phyloP scores from a whole-genome alignment of 2,329 filamentous ascomycete genomes.

The Chaetomium olivaceum region DNA sequence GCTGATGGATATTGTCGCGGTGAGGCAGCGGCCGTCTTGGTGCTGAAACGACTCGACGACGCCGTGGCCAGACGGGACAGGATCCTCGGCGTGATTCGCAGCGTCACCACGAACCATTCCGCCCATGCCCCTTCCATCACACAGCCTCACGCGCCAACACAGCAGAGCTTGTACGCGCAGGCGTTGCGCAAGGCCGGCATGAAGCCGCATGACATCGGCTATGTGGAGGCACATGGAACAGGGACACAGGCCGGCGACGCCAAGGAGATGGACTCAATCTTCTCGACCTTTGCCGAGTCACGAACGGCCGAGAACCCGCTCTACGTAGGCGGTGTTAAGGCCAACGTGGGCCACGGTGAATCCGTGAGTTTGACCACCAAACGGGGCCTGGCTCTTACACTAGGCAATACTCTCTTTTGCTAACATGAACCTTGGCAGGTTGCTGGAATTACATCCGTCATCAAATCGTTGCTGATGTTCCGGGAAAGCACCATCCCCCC shows the following conservation, averaged over 20 bases:
- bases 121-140: slow-evolving; percentile 64
- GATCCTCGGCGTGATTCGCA: slow-evolving; percentile 60
- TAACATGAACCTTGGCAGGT: no score
- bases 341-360: no score
- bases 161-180: slow-evolving; percentile 36
- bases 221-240: slow-evolving; percentile 68
- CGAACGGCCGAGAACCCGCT: no score
- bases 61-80: slow-evolving; percentile 39
- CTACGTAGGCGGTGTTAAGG: no score
- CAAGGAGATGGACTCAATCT: not conserved
- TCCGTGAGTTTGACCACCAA: no score
- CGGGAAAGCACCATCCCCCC: slow-evolving; percentile 23
- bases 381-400: no score
- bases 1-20: slow-evolving; percentile 53
- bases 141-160: slow-evolving; percentile 58
- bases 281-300: no score
- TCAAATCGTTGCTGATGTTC: slow-evolving; percentile 32
- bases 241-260: slow-evolving; percentile 49
- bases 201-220: slow-evolving; percentile 59
- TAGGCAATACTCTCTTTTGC: no score
- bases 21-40: slow-evolving; percentile 46
- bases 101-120: slow-evolving; percentile 63
- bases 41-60: not conserved
- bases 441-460: no score
- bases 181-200: slow-evolving; percentile 43